phyloP scores from a whole-genome alignment of 257 asterid species.

The Solanum sitiens region DNA sequence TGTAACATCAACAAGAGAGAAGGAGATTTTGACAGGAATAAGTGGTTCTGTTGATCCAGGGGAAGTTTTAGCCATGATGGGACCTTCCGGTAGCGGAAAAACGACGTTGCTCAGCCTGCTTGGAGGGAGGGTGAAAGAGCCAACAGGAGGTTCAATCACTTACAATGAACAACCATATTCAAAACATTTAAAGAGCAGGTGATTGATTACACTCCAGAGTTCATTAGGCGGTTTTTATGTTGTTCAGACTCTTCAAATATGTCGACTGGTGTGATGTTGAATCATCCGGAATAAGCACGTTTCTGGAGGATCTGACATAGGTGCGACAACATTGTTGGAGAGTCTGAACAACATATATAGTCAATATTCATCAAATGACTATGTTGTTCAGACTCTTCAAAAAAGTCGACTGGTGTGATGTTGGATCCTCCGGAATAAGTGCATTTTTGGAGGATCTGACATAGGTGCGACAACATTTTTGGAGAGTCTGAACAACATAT shows the following conservation, averaged over 20 bases:
- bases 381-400: no score
- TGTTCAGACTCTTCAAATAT: not conserved
- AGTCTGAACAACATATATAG: not conserved
- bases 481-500: not conserved
- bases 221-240: not conserved
- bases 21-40: constrained; percentile 67
- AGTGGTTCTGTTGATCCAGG: constrained; percentile 84
- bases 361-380: not conserved
- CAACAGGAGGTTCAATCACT: constrained; percentile 55
- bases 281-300: not conserved
- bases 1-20: constrained; percentile 60
- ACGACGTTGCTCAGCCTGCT: constrained; percentile 74
- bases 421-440: not conserved
- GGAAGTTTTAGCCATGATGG: constrained; percentile 92
- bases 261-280: not conserved
- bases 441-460: not conserved
- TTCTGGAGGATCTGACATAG: not conserved
- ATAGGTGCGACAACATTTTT: not conserved
- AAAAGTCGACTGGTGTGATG: not conserved
- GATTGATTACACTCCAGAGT: not conserved
- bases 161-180: constrained; percentile 76
- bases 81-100: constrained; percentile 98
- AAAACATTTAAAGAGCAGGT: constrained; percentile 82
- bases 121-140: constrained; percentile 64
- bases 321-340: not conserved